These are phyloP conservation scores for Zizania palustris DNA, from an alignment of 202 grass and related monocot genomes.

Conservation along the genomic window DNA sequence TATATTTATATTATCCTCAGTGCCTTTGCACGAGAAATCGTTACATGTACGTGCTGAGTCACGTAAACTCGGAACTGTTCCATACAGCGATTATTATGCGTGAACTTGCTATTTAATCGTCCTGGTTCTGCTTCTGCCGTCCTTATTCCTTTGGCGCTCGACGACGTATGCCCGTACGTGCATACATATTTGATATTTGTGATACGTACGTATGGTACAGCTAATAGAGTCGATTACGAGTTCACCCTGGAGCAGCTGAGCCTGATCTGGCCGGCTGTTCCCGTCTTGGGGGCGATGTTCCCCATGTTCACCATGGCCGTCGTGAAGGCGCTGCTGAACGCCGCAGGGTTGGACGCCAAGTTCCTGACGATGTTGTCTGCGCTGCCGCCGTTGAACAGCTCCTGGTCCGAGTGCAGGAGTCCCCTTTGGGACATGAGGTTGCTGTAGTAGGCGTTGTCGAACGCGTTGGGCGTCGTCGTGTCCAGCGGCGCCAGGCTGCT, in stretches of 20 bases:
- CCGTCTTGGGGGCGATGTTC: slow-evolving; percentile 50
- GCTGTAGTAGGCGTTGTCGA: slow-evolving; percentile 56
- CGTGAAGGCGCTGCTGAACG: slow-evolving; percentile 49
- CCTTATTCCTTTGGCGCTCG: too few relatives aligned
- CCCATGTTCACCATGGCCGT: slow-evolving; percentile 57
- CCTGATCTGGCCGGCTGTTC: slow-evolving; percentile 48
- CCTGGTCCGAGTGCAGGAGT: slow-evolving; percentile 57
- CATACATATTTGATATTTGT: too few relatives aligned
- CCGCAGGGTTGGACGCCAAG: slow-evolving; percentile 38
- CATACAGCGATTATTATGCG: too few relatives aligned
- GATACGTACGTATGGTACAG: too few relatives aligned
- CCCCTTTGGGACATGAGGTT: slow-evolving; percentile 46
- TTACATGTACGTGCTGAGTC: too few relatives aligned
- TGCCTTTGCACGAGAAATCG: too few relatives aligned
- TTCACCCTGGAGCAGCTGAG: slow-evolving; percentile 31
- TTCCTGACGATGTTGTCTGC: slow-evolving; percentile 49
- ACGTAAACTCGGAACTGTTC: too few relatives aligned
- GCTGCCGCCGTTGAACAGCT: slow-evolving; percentile 47
- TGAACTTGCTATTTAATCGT: too few relatives aligned
- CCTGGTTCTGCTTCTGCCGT: too few relatives aligned
- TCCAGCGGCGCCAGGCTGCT: slow-evolving; percentile 50
- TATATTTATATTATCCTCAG: too few relatives aligned
- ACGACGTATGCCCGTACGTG: too few relatives aligned
- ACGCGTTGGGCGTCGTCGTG: slow-evolving; percentile 33
- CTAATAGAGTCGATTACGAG: too few relatives aligned